A percentile compares a stretch with the other conserved stretches of the same genome.
phyloP scores from a whole-genome alignment of 2,329 filamentous ascomycete genomes.

The Trichoderma sp. region DNA sequence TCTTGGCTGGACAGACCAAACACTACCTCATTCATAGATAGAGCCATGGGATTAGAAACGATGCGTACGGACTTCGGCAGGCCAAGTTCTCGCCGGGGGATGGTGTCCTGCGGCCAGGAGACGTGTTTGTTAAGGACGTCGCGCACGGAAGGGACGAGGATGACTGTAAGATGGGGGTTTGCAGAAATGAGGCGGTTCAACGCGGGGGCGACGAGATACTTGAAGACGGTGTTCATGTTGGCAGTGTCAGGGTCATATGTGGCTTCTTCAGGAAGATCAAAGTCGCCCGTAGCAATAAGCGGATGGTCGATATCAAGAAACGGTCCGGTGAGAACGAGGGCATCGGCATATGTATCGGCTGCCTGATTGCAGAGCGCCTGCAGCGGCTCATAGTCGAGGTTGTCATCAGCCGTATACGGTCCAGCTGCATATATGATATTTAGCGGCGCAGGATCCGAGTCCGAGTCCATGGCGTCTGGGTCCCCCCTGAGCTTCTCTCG shows the following conservation, averaged over 20 bases:
- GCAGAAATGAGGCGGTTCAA: constrained; percentile 66
- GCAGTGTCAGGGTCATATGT: constrained; percentile 70
- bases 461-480: constrained; percentile 58
- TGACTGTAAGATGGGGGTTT: constrained; percentile 74
- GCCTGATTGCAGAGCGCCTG: constrained; percentile 77
- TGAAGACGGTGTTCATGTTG: constrained; percentile 80
- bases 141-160: constrained; percentile 78
- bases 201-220: constrained; percentile 69
- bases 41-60: constrained; percentile 85
- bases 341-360: constrained; percentile 70
- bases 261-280: constrained; percentile 68
- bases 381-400: constrained; percentile 84
- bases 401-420: constrained; percentile 89
- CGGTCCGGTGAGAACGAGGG: constrained; percentile 75
- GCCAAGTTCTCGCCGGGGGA: constrained; percentile 68
- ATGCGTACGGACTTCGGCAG: constrained; percentile 73
- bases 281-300: constrained; percentile 74
- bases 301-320: constrained; percentile 93
- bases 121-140: constrained; percentile 80
- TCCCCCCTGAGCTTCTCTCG: constrained; percentile 65
- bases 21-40: constrained; percentile 83
- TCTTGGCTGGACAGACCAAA: constrained; percentile 83
- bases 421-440: constrained; percentile 77
- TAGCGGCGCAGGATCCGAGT: constrained; percentile 58
- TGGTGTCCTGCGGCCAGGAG: constrained; percentile 69